A percentile compares a stretch with the other conserved stretches of the same genome.
These are phyloP conservation scores for Starmerella lactis-condensi DNA, from an alignment of 805 yeast species.

Conservation along the genomic window DNA sequence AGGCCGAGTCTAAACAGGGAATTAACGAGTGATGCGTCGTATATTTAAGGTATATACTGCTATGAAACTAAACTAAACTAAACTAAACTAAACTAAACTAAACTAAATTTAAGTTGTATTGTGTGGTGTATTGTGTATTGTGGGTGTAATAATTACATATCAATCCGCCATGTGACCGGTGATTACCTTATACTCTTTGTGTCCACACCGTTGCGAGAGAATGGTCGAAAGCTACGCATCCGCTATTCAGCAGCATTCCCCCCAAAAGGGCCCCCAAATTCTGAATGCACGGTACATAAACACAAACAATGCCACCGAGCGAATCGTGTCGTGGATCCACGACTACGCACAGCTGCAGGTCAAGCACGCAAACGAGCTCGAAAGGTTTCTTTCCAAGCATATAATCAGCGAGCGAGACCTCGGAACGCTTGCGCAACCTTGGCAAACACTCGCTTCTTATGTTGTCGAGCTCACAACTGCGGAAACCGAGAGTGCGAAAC, in stretches of 20 bases:
- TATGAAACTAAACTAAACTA: too few species aligned
- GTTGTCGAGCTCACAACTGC: conserved; percentile 21
- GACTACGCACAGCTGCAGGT: conserved; percentile 33
- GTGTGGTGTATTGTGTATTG: too few species aligned
- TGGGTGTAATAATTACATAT: too few species aligned
- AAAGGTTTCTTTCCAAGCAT: conserved; percentile 15
- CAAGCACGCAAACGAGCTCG: conserved; percentile 32
- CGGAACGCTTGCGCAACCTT: conserved; percentile 20
- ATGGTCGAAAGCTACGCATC: conserved; percentile 15
- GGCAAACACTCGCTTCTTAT: conserved; percentile 16
- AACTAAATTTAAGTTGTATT: too few species aligned
- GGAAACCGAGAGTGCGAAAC: conserved; percentile 20
- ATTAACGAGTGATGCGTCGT: conserved; percentile 8
- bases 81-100: too few species aligned
- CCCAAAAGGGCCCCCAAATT: conserved; percentile 41
- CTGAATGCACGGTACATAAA: conserved; percentile 38
- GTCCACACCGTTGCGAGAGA: not conserved
- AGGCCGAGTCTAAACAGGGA: conserved; percentile 15
- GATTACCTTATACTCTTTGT: too few species aligned
- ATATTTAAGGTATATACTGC: too few species aligned
- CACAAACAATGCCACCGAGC: conserved; percentile 38
- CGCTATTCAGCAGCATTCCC: conserved; percentile 21
- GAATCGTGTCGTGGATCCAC: conserved; percentile 42
- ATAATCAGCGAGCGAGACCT: conserved; percentile 12
- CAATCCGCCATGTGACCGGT: too few species aligned